phyloP scores from a whole-genome alignment of 2,329 filamentous ascomycete genomes.

The Ceratocystis alfenasii region DNA sequence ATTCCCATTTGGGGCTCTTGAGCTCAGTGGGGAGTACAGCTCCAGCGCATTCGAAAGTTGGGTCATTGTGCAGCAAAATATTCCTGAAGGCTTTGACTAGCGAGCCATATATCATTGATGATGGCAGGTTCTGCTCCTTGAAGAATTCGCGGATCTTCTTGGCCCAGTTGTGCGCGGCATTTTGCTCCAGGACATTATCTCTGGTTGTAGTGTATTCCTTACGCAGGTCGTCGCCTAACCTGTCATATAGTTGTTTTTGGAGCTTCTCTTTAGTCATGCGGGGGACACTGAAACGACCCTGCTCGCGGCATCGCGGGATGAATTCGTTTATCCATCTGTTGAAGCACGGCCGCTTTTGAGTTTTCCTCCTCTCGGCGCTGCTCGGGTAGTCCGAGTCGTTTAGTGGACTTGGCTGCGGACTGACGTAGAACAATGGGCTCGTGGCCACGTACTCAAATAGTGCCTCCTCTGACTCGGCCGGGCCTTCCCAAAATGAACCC shows the following conservation, averaged over 20 bases:
- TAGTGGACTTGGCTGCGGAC: conserved; percentile 15
- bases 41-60: conserved; percentile 30
- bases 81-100: conserved; percentile 36
- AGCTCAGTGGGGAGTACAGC: conserved; percentile 8
- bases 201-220: conserved; percentile 36
- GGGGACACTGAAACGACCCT: conserved; percentile 29
- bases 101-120: conserved; percentile 23
- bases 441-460: conserved; percentile 15
- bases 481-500: conserved; percentile 37
- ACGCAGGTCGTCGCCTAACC: conserved; percentile 11
- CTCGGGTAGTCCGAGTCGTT: conserved; percentile 33
- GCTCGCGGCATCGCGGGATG: conserved; percentile 39
- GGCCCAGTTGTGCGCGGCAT: conserved; percentile 33
- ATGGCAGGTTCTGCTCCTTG: conserved; percentile 26
- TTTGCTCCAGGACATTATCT: conserved; percentile 32
- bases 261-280: conserved; percentile 23
- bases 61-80: conserved; percentile 38
- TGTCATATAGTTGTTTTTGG: background rate
- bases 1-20: conserved; percentile 32
- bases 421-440: conserved; percentile 42
- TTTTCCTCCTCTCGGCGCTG: conserved; percentile 45
- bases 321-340: conserved; percentile 51
- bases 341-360: conserved; percentile 48
- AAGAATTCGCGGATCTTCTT: conserved; percentile 34
- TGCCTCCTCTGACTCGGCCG: conserved; percentile 38